Conservation (phyloP, 2,329 filamentous ascomycete species). For the Ramularia collo-cygni region DNA sequence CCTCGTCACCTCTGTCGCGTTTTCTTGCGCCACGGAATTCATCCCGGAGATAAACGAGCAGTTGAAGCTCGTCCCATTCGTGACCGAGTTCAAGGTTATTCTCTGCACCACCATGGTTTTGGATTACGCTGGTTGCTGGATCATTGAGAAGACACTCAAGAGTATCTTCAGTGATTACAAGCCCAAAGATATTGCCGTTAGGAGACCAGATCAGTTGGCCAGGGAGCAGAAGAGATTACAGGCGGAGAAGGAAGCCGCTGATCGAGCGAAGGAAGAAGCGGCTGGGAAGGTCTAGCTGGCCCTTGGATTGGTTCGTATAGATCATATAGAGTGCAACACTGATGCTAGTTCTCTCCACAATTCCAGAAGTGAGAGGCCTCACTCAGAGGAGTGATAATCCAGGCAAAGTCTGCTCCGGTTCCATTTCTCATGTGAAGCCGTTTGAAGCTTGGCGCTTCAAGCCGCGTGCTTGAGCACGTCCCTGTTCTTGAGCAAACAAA, state of each 20-base stretch:
- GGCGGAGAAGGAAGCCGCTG: constrained; percentile 36
- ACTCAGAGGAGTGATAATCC: too few species aligned
- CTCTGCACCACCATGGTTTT: constrained; percentile 79
- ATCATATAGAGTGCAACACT: not conserved
- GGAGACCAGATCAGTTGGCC: constrained; percentile 78
- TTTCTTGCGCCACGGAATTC: constrained; percentile 91
- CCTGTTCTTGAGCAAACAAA: too few species aligned
- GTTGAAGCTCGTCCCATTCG: constrained; percentile 88
- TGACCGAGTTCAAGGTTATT: constrained; percentile 76
- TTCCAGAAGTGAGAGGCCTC: too few species aligned
- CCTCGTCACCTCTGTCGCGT: constrained; percentile 81
- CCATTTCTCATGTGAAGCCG: too few species aligned
- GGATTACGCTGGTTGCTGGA: constrained; percentile 80
- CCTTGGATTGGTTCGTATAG: too few species aligned
- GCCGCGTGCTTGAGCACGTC: too few species aligned
- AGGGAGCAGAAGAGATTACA: constrained; percentile 65
- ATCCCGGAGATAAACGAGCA: constrained; percentile 91
- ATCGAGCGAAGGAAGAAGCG: constrained; percentile 32
- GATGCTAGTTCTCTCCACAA: too few species aligned
- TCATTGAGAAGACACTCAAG: constrained; percentile 85
- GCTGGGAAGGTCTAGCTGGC: constrained; percentile 24
- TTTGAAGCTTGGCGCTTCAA: too few species aligned
- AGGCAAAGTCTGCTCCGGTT: too few species aligned
- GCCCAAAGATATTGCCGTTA: constrained; percentile 85
- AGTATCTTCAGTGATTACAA: constrained; percentile 79